A percentile compares a stretch with the other conserved stretches of the same genome.
These are phyloP conservation scores for Beauveria sp. DNA, from an alignment of 2,329 filamentous ascomycete species.

Conservation along the genomic window DNA sequence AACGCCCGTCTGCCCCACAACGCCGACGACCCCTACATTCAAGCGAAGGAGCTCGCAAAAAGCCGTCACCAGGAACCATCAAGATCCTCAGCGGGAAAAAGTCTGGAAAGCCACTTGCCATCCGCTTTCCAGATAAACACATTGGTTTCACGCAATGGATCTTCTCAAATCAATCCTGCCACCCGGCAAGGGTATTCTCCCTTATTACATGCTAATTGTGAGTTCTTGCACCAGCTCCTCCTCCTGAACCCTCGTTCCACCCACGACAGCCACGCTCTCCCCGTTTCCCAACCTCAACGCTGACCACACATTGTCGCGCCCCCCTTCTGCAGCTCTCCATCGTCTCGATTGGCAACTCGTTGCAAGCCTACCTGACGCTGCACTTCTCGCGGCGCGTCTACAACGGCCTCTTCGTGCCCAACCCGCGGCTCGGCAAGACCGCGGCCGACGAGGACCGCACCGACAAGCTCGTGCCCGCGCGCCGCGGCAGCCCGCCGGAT, in stretches of 20 bases:
- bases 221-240: conserved; percentile 16
- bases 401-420: conserved; percentile 53
- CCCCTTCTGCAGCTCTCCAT: conserved; percentile 58
- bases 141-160: conserved; percentile 31
- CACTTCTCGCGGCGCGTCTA: conserved; percentile 85
- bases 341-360: conserved; percentile 73
- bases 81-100: neutral
- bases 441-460: conserved; percentile 20
- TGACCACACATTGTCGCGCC: neutral
- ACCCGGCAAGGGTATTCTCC: conserved; percentile 44
- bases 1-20: too few relatives aligned
- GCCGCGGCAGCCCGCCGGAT: conserved; percentile 23
- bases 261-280: neutral
- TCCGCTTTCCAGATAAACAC: neutral
- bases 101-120: neutral
- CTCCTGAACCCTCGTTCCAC: neutral
- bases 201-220: conserved; percentile 53
- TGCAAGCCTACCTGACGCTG: conserved; percentile 76
- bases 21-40: too few relatives aligned
- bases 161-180: conserved; percentile 38
- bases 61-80: neutral
- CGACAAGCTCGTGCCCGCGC: conserved; percentile 11
- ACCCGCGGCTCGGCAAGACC: conserved; percentile 35
- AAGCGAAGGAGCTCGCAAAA: neutral
- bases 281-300: neutral